These are phyloP conservation scores for Metarhizium anisopliae DNA, from an alignment of 2,329 filamentous ascomycete species.

Conservation along the genomic window DNA sequence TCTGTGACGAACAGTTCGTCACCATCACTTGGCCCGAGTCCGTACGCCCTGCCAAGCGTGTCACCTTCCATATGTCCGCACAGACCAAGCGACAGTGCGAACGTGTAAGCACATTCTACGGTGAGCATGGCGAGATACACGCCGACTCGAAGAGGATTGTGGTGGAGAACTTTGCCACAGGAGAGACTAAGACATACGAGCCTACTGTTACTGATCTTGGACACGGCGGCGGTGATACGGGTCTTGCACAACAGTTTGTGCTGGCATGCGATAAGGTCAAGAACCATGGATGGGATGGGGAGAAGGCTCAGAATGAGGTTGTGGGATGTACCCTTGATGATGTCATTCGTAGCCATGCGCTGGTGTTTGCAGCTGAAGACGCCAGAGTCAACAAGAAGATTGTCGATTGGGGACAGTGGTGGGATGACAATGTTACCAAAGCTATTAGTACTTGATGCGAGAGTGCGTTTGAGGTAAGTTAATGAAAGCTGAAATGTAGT, in stretches of 20 bases:
- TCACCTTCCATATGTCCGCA: conserved; percentile 88
- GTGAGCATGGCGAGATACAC: conserved; percentile 73
- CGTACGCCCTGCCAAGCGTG: conserved; percentile 66
- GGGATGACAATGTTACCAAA: conserved; percentile 36
- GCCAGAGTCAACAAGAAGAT: conserved; percentile 62
- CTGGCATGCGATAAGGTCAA: conserved; percentile 73
- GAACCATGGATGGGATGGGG: conserved; percentile 55
- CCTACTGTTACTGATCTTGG: conserved; percentile 26
- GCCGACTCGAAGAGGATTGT: conserved; percentile 74
- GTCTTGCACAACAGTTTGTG: conserved; percentile 75
- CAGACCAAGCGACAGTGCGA: conserved; percentile 83
- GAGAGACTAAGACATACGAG: conserved; percentile 20
- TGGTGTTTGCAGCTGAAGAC: conserved; percentile 92
- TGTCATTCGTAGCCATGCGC: conserved; percentile 77
- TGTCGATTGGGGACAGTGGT: conserved; percentile 71
- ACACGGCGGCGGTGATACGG: conserved; percentile 31
- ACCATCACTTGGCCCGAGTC: conserved; percentile 76
- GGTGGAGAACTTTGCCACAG: conserved; percentile 50
- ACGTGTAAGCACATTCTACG: conserved; percentile 77
- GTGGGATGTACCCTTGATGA: conserved; percentile 83
- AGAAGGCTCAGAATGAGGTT: conserved; percentile 63
- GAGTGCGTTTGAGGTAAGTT: neutral
- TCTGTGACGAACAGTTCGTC: conserved; percentile 87
- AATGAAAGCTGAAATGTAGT: neutral
- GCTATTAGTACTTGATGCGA: neutral